Percentiles rank a stretch among this genome's conserved stretches.
These are phyloP conservation scores for Jacaranda mimosifolia DNA, from an alignment of 257 asterid genomes.

Conservation along the genomic window DNA sequence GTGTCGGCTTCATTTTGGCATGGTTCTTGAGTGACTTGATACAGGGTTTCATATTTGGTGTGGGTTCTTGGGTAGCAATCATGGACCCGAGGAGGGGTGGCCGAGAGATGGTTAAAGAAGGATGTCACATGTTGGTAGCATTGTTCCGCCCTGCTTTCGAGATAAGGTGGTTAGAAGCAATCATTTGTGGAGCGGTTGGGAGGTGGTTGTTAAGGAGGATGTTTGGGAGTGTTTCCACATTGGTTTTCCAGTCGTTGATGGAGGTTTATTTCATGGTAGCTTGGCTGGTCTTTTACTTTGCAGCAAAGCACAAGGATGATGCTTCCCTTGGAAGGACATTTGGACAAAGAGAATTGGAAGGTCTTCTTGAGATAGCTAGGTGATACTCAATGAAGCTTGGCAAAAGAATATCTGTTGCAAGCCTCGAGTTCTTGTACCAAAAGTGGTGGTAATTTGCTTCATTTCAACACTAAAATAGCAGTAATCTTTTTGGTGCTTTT, in stretches of 20 bases:
- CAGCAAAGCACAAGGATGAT: slow-evolving; percentile 78
- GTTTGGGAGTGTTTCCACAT: slow-evolving; percentile 61
- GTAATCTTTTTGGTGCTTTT: slow-evolving; percentile 49
- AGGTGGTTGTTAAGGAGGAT: slow-evolving; percentile 69
- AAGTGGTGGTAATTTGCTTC: slow-evolving; percentile 45
- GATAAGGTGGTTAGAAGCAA: slow-evolving; percentile 79
- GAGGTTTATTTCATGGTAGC: slow-evolving; percentile 87
- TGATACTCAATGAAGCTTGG: slow-evolving; percentile 44
- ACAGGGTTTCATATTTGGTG: slow-evolving; percentile 73
- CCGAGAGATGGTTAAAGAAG: slow-evolving; percentile 86
- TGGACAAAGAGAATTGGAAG: slow-evolving; percentile 81
- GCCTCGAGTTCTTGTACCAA: slow-evolving; percentile 42
- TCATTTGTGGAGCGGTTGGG: slow-evolving; percentile 75
- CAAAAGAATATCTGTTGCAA: slow-evolving; percentile 27
- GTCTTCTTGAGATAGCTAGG: slow-evolving; percentile 67
- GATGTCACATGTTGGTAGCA: slow-evolving; percentile 67
- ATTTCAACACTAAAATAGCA: slow-evolving; percentile 44
- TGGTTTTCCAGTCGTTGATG: slow-evolving; percentile 74
- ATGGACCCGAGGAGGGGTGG: slow-evolving; percentile 87
- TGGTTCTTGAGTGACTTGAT: slow-evolving; percentile 81
- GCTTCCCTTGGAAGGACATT: slow-evolving; percentile 66
- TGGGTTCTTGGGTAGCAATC: slow-evolving; percentile 86
- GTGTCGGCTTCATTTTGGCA: slow-evolving; percentile 58
- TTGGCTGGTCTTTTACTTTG: slow-evolving; percentile 84
- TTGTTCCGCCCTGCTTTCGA: slow-evolving; percentile 70